phyloP scores from a whole-genome alignment of 83 land plant species.

The Larix sibirica region DNA sequence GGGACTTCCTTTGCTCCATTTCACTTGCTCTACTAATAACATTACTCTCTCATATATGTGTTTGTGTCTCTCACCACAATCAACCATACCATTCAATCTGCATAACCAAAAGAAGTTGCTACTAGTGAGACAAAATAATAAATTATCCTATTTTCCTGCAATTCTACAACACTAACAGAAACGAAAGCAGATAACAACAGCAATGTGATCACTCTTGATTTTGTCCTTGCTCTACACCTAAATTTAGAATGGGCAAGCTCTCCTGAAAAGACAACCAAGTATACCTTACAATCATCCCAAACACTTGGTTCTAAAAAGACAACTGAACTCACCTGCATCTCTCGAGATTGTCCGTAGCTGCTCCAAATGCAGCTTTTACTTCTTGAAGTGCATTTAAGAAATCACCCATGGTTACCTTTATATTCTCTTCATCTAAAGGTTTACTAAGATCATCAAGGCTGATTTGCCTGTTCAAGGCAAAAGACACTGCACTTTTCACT shows the following conservation, averaged over 20 bases:
- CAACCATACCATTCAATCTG: slow-evolving; percentile 85
- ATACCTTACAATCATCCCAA: not conserved
- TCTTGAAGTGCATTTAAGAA: slow-evolving; percentile 84
- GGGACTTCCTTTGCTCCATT: slow-evolving; percentile 82
- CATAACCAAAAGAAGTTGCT: slow-evolving; percentile 7
- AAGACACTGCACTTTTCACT: slow-evolving; percentile 96
- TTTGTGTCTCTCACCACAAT: slow-evolving; percentile 77
- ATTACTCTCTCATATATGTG: slow-evolving; percentile 69
- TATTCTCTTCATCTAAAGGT: slow-evolving; percentile 91
- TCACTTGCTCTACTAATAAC: slow-evolving; percentile 94
- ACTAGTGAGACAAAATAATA: not conserved
- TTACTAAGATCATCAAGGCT: slow-evolving; percentile 84
- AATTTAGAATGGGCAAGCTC: not conserved
- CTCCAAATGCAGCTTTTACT: slow-evolving; percentile 94
- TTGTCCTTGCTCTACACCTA: not conserved
- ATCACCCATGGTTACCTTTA: slow-evolving; percentile 94
- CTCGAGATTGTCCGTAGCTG: slow-evolving; percentile 90
- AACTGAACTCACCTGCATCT: slow-evolving; percentile 69
- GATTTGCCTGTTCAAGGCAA: slow-evolving; percentile 87
- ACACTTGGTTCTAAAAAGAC: not conserved
- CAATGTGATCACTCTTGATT: not conserved
- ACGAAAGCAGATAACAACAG: not conserved
- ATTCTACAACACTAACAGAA: not conserved
- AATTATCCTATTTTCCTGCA: not conserved
- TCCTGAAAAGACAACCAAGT: not conserved